These are phyloP conservation scores for Penicillium sp. DNA, from an alignment of 2,329 filamentous ascomycete species.

Conservation along the genomic window DNA sequence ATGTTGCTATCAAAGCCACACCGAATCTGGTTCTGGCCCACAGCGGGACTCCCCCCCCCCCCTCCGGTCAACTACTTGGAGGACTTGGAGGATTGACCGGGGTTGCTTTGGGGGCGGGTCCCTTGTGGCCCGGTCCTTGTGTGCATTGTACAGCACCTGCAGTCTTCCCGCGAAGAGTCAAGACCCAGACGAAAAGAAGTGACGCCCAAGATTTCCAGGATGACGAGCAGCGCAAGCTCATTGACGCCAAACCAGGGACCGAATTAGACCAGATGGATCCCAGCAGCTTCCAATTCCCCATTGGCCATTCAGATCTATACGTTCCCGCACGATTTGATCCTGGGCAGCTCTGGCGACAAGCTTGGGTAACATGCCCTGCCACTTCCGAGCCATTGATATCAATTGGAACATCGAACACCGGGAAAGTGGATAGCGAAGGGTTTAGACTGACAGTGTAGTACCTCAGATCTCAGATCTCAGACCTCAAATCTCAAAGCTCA, in stretches of 20 bases:
- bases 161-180: constrained; percentile 6
- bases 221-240: constrained; percentile 1
- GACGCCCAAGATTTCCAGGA: constrained; percentile 3
- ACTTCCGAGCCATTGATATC: constrained; percentile 1
- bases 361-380: constrained; percentile 2
- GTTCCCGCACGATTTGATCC: constrained; percentile 4
- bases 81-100: background rate
- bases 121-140: background rate
- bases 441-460: background rate
- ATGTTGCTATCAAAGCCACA: constrained; percentile 5
- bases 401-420: background rate
- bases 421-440: constrained; percentile 14
- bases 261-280: background rate
- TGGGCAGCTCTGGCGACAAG: constrained; percentile 2
- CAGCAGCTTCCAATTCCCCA: background rate
- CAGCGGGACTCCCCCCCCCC: background rate
- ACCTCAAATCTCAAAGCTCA: background rate
- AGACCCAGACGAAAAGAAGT: constrained; percentile 8
- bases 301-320: constrained; percentile 9
- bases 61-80: background rate
- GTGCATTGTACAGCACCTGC: background rate
- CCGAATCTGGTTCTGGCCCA: background rate
- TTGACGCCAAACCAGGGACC: constrained; percentile 11
- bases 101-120: background rate
- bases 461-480: background rate